Conservation (phyloP, 2,329 filamentous ascomycete species). For the Pseudopyrenochaeta lycopersici region DNA sequence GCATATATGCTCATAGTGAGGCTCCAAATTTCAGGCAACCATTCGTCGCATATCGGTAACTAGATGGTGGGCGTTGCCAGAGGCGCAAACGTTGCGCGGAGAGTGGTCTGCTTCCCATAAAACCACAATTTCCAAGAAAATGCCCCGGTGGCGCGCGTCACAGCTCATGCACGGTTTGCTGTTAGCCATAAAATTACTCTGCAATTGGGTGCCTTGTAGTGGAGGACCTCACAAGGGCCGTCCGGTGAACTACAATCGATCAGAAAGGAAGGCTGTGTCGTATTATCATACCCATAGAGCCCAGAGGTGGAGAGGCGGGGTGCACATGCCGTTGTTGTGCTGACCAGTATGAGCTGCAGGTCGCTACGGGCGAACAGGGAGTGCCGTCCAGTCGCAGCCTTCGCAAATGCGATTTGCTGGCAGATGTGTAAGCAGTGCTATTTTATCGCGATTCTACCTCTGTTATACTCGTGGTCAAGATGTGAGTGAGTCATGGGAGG, state of each 20-base stretch:
- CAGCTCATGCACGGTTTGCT: not conserved
- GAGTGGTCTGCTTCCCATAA: not conserved
- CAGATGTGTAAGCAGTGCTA: not conserved
- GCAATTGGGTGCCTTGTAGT: slow-evolving; percentile 6
- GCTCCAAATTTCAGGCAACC: not conserved
- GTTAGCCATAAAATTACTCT: not conserved
- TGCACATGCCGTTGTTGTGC: not conserved
- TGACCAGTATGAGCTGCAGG: not conserved
- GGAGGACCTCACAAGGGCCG: not conserved
- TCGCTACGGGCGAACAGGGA: not conserved
- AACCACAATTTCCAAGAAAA: not conserved
- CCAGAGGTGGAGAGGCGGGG: slow-evolving; percentile 9
- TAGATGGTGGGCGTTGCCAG: not conserved
- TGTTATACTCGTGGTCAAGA: not conserved
- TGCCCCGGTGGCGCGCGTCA: slow-evolving; percentile 7
- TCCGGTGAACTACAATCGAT: slow-evolving; percentile 9
- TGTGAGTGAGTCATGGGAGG: not conserved
- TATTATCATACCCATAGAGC: not conserved
- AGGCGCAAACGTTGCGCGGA: not conserved
- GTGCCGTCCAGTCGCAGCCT: not conserved
- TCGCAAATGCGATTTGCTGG: slow-evolving; percentile 1
- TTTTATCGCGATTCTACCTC: not conserved
- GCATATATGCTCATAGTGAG: not conserved
- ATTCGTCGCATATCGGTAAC: not conserved
- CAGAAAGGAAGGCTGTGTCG: not conserved